These are phyloP conservation scores for Porogramme epimiltina DNA, from an alignment of 1,284 basidiomycete genomes.

Conservation along the genomic window DNA sequence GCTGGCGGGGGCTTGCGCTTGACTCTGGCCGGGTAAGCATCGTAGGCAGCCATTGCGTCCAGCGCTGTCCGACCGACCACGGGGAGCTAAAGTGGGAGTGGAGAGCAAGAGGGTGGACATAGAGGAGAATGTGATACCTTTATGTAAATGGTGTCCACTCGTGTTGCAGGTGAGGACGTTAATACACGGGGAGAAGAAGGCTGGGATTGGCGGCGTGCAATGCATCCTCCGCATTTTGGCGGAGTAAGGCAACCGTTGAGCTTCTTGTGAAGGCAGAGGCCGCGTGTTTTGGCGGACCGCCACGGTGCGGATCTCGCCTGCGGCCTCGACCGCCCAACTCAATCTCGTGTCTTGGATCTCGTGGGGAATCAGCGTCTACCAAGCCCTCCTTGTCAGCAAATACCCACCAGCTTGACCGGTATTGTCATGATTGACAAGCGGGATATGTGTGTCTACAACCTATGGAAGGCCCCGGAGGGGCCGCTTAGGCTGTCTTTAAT, in stretches of 20 bases:
- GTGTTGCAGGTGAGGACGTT: constrained; percentile 15
- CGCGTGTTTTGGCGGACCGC: not conserved
- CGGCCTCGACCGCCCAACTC: constrained; percentile 1
- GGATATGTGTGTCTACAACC: too few species aligned
- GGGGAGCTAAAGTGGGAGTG: constrained; percentile 8
- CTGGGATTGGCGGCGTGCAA: constrained; percentile 10
- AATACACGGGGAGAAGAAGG: not conserved
- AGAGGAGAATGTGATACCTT: constrained; percentile 7
- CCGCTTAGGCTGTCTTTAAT: too few species aligned
- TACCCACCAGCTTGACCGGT: too few species aligned
- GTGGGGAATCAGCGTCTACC: too few species aligned
- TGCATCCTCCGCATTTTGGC: constrained; percentile 11
- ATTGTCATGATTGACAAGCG: too few species aligned
- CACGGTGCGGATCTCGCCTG: constrained; percentile 12
- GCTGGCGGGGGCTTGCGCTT: constrained; percentile 52
- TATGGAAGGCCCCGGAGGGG: too few species aligned
- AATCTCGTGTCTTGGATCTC: not conserved
- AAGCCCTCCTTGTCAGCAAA: too few species aligned
- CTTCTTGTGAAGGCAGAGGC: not conserved
- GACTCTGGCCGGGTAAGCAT: constrained; percentile 27
- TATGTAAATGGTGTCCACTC: constrained; percentile 20
- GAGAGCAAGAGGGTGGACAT: constrained; percentile 8
- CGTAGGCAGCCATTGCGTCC: constrained; percentile 18
- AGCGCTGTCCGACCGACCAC: constrained; percentile 10
- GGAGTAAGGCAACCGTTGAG: not conserved